Percentiles rank a stretch among this genome's conserved stretches.
Evolutionary conservation across 352 stramenopile species (phyloP).

Genomic region (Globisporangium cystogenes): DNA sequence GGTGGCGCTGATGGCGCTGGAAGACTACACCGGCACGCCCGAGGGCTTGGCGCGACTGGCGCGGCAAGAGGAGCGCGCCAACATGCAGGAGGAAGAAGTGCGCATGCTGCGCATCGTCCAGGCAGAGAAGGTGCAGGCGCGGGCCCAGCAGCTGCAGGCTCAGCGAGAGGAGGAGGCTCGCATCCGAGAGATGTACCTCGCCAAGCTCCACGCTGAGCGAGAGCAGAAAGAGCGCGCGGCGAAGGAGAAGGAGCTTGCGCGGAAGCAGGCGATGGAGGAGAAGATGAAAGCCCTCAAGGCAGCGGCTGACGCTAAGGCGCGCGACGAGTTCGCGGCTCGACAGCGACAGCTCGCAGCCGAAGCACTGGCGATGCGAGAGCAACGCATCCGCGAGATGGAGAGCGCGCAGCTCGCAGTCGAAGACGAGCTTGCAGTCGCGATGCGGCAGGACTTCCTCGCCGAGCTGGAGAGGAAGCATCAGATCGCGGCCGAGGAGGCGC

Average conservation of each 20-base stretch:
- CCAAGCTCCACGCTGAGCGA: conserved; percentile 32
- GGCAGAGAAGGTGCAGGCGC: conserved; percentile 22
- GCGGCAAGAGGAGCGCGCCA: conserved; percentile 42
- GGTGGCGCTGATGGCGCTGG: conserved; percentile 35
- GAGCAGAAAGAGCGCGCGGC: conserved; percentile 36
- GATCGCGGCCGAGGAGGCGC: conserved; percentile 48
- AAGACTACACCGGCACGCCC: conserved; percentile 53
- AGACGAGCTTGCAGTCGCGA: conserved; percentile 26
- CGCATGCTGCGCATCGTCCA: conserved; percentile 34
- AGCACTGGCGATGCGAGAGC: conserved; percentile 27
- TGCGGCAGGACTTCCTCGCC: conserved; percentile 30
- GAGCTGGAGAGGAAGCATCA: conserved; percentile 36
- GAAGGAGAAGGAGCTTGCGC: conserved; percentile 34
- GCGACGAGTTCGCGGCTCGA: conserved; percentile 36
- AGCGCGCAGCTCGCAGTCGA: conserved; percentile 41
- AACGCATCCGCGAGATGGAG: conserved; percentile 27
- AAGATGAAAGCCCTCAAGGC: conserved; percentile 67
- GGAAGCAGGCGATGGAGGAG: conserved; percentile 32
- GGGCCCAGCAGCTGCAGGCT: conserved; percentile 20
- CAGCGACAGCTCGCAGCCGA: conserved; percentile 35
- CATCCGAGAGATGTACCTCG: conserved; percentile 45
- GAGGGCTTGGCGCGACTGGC: conserved; percentile 42
- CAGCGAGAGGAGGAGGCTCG: conserved; percentile 44
- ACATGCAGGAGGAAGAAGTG: conserved; percentile 62
- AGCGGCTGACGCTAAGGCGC: conserved; percentile 44